A percentile compares a stretch with the other conserved stretches of the same genome.
Conservation (phyloP, 768 basidiomycete species). For the Strobilomyces echinocephalus region DNA sequence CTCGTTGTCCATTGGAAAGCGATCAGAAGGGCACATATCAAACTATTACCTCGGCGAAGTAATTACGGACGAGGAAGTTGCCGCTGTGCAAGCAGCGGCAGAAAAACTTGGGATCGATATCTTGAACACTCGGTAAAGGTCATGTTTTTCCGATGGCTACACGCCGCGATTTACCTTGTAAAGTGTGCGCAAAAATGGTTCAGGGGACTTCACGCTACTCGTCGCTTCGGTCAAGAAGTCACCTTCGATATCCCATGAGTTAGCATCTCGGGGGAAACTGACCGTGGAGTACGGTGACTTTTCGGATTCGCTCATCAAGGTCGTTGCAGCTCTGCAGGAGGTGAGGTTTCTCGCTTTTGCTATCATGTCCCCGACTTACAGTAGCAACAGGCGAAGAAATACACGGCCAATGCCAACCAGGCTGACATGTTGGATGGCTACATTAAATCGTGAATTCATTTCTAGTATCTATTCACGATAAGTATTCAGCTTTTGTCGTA, state of each 20-base stretch:
- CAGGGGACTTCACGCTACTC: slow-evolving; percentile 60
- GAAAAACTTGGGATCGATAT: slow-evolving; percentile 74
- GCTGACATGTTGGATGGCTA: slow-evolving; percentile 71
- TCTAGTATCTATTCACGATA: not conserved
- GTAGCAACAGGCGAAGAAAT: slow-evolving; percentile 57
- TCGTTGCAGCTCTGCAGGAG: slow-evolving; percentile 53
- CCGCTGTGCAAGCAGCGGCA: slow-evolving; percentile 65
- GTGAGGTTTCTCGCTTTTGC: slow-evolving; percentile 28
- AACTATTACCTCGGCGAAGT: slow-evolving; percentile 81
- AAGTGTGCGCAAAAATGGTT: slow-evolving; percentile 68
- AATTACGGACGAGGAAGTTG: slow-evolving; percentile 74
- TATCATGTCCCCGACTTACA: not conserved
- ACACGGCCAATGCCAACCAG: slow-evolving; percentile 70
- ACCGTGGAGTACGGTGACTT: slow-evolving; percentile 77
- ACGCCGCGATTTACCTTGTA: not conserved
- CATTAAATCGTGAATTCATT: slow-evolving; percentile 58
- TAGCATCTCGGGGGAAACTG: slow-evolving; percentile 47
- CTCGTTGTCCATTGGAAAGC: slow-evolving; percentile 75
- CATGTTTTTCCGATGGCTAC: not conserved
- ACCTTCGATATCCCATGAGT: slow-evolving; percentile 39
- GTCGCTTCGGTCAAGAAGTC: slow-evolving; percentile 62
- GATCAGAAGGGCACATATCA: slow-evolving; percentile 67
- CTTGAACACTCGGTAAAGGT: slow-evolving; percentile 69
- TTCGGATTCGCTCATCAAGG: slow-evolving; percentile 49
- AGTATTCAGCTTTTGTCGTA: not conserved